Evolutionary conservation across 2,329 filamentous ascomycete species (phyloP).

Genomic region (Didymella exigua): DNA sequence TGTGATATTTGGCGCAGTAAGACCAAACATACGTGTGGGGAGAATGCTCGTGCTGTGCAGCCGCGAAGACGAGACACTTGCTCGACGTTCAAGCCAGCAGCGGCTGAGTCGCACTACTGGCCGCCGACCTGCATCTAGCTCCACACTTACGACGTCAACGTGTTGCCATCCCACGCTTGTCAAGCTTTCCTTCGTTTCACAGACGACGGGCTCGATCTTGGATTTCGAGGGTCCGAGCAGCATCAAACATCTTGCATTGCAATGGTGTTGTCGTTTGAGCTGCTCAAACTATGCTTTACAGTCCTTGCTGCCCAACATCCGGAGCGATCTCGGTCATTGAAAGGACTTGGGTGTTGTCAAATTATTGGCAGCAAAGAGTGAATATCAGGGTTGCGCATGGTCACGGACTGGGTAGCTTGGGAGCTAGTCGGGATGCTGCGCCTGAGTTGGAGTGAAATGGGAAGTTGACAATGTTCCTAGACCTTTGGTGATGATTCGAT

Average conservation of each 20-base stretch:
- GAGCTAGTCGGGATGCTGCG: neutral
- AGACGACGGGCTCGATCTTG: neutral
- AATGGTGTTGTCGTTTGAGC: neutral
- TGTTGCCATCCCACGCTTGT: conserved; percentile 13
- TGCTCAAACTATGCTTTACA: neutral
- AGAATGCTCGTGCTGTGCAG: conserved; percentile 15
- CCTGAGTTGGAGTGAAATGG: neutral
- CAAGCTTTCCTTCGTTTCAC: conserved; percentile 11
- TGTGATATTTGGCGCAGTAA: conserved; percentile 9
- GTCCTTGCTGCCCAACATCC: conserved; percentile 6
- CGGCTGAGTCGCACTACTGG: conserved; percentile 8
- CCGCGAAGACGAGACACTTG: conserved; percentile 12
- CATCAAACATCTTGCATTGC: neutral
- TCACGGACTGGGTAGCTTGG: neutral
- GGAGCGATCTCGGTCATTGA: neutral
- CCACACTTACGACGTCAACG: conserved; percentile 18
- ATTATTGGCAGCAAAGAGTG: too few species aligned
- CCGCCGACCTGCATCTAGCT: conserved; percentile 12
- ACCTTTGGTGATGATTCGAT: neutral
- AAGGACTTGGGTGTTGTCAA: neutral
- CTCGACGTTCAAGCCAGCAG: conserved; percentile 6
- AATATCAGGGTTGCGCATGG: neutral
- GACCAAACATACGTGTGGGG: conserved; percentile 16
- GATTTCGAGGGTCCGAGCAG: neutral
- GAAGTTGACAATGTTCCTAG: neutral